Percentiles rank a stretch among this genome's conserved stretches.
Evolutionary conservation across 106 monocot genomes (phyloP).

Genomic region (Posidonia australis): DNA sequence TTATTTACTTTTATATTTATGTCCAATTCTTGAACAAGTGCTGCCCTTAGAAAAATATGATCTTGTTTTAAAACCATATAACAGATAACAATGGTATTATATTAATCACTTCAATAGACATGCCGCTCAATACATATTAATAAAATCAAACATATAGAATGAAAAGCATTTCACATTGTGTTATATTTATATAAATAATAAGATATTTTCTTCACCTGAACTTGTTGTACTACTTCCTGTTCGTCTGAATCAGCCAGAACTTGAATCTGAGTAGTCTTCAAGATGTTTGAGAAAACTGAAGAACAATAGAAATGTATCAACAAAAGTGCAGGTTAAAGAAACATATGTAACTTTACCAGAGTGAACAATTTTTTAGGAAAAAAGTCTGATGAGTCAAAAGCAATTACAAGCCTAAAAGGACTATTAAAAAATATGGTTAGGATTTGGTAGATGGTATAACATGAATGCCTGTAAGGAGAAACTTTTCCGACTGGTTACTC

Average conservation of each 20-base stretch:
- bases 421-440: too few relatives aligned
- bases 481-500: too few relatives aligned
- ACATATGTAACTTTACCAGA: background rate
- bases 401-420: too few relatives aligned
- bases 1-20: background rate
- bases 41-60: background rate
- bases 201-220: conserved; percentile 45
- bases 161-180: too few relatives aligned
- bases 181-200: background rate
- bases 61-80: too few relatives aligned
- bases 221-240: conserved; percentile 93
- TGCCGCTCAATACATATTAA: background rate
- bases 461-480: too few relatives aligned
- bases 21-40: background rate
- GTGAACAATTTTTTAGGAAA: background rate
- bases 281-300: conserved; percentile 92
- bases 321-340: background rate
- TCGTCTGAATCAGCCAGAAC: conserved; percentile 98
- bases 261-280: conserved; percentile 92
- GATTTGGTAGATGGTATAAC: too few relatives aligned
- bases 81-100: too few relatives aligned
- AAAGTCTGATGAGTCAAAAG: background rate
- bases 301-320: conserved; percentile 1
- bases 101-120: background rate
- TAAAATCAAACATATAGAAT: too few relatives aligned